Percentiles rank a stretch among this genome's conserved stretches.
These are phyloP conservation scores for Calocera cornea DNA, from an alignment of 768 basidiomycete species.

Conservation along the genomic window DNA sequence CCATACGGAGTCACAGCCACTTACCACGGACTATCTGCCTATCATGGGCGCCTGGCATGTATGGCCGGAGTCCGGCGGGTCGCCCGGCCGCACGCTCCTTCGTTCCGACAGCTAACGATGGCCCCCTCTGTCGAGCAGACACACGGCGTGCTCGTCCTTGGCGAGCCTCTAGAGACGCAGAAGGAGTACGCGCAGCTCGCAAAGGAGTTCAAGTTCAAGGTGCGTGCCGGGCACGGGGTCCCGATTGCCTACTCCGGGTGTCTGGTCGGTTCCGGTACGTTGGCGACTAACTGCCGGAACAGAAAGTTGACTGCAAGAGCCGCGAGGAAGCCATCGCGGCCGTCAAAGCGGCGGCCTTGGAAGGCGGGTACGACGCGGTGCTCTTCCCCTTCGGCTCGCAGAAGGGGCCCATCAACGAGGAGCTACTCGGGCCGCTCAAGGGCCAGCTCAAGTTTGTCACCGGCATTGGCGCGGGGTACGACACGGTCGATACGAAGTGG, in stretches of 20 bases:
- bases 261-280: background rate
- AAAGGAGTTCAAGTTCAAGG: background rate
- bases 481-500: constrained; percentile 24
- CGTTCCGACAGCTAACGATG: background rate
- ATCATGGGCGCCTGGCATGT: background rate
- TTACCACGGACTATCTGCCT: background rate
- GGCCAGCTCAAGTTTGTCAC: constrained; percentile 12
- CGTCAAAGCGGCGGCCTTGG: background rate
- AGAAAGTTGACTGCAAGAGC: background rate
- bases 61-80: background rate
- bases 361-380: background rate
- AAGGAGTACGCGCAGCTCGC: background rate
- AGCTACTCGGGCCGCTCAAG: constrained; percentile 8
- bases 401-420: constrained; percentile 13
- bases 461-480: constrained; percentile 23
- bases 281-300: background rate
- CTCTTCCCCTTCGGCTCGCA: background rate
- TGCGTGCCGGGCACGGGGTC: background rate
- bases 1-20: background rate
- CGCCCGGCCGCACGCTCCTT: background rate
- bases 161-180: background rate
- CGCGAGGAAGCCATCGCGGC: background rate
- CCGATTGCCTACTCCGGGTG: background rate
- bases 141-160: background rate
- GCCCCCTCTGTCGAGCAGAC: background rate